Conservation (phyloP, 805 yeast species). For the Ogataea polymorpha region DNA sequence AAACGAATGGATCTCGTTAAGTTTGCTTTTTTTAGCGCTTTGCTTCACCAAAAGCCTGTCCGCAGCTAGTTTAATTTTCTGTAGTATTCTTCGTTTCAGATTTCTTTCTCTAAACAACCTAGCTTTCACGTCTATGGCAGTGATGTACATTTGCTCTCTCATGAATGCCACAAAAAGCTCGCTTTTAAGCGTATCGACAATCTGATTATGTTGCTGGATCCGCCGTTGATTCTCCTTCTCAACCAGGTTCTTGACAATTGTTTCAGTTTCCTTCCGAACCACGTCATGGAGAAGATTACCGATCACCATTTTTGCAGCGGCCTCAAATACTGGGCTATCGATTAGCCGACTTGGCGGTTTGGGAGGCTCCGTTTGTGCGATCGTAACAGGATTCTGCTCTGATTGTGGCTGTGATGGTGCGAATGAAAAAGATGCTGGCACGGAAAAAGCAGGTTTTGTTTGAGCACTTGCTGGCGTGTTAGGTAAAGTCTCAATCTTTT, state of each 20-base stretch:
- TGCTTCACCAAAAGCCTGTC: conserved; percentile 19
- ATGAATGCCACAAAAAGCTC: conserved; percentile 62
- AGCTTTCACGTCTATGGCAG: conserved; percentile 44
- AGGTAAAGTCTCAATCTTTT: background rate
- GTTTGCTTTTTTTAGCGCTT: conserved; percentile 35
- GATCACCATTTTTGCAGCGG: conserved; percentile 30
- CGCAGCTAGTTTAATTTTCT: conserved; percentile 33
- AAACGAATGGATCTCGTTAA: conserved; percentile 36
- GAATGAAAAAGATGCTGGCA: background rate
- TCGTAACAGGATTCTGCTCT: background rate
- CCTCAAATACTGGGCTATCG: conserved; percentile 23
- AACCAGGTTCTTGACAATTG: conserved; percentile 6
- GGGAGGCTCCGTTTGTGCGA: background rate
- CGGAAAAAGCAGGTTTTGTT: background rate
- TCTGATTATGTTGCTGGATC: conserved; percentile 19
- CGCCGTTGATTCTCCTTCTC: conserved; percentile 2
- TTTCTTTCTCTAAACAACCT: conserved; percentile 33
- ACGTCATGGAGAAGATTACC: conserved; percentile 24
- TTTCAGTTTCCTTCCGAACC: conserved; percentile 28
- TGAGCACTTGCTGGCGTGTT: background rate
- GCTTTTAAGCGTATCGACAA: conserved; percentile 40
- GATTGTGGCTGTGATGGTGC: background rate
- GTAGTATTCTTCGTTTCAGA: conserved; percentile 33
- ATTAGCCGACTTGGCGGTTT: conserved; percentile 6
- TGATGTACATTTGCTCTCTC: conserved; percentile 49